Evolutionary conservation across 495 filamentous ascomycete genomes (phyloP), one percentile per base, ranked within the genome.

Genomic region (Neurospora sp.): DNA sequence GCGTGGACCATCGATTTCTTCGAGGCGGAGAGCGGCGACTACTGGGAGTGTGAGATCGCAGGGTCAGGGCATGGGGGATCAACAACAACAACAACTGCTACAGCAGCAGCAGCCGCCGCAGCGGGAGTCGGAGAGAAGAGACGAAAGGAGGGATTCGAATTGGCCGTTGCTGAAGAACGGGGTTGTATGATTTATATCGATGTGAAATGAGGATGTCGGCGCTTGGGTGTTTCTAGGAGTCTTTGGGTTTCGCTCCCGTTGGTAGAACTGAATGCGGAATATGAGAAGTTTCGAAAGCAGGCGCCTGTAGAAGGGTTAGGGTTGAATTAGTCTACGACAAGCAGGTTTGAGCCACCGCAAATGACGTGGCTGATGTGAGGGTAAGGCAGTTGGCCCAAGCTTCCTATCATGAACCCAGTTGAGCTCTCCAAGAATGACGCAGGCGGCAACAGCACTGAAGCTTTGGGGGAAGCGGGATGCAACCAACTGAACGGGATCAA

Each of bases 81-180:
- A 61, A 16, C 48, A 61, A 31, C 48, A 61, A 31, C 27, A 31
- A 27, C 48, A 61, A 61, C 6, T 7, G 14, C 22, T 8, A 16
- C 53, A 27, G 8, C 27, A 14, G 14, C 53, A 16, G 8, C 22
- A 35, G 2, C 22, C 1, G 22, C 12, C 35, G 14, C n/a, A 31
- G 27, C 18, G 12, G 44, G 16, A 14, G 27, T 31, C 27, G 27
- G 27, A 31, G 27, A 18, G 38, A 68, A 20, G 16, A 35, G 14
- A 11, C 8, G 61, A 20, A 7, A 53, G 71, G 22, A 70, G 73
- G 37, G 65, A 72, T 48, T 70, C 39, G 37, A 74, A 70, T n/a
- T 74, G 73, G 73, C 73, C 73, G 35, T 46, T 72, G 39, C 65
- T 46, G 9, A 61, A 46, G 38, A 42, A 18, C 9, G 37, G 38